phyloP scores from a whole-genome alignment of 2,329 filamentous ascomycete genomes.

The Macroventuria anomochaeta region DNA sequence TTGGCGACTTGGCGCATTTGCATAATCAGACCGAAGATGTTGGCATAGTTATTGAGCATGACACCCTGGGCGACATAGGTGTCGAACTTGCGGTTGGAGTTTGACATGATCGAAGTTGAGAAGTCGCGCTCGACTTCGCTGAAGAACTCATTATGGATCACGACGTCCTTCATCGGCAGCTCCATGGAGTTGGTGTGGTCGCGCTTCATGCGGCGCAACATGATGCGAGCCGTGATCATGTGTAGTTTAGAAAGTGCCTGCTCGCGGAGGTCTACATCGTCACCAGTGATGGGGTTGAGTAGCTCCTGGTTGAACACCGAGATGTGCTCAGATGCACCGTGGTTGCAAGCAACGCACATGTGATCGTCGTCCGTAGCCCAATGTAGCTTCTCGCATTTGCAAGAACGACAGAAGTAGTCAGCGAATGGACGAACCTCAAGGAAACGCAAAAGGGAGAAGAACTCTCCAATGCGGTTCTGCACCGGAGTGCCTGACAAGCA shows the following conservation, averaged over 20 bases:
- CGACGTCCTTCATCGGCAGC: slow-evolving; percentile 90
- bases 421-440: slow-evolving; percentile 87
- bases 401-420: slow-evolving; percentile 91
- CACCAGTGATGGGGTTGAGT: slow-evolving; percentile 73
- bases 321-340: slow-evolving; percentile 69
- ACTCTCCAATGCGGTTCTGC: slow-evolving; percentile 96
- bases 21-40: slow-evolving; percentile 99
- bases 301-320: slow-evolving; percentile 95
- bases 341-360: slow-evolving; percentile 73
- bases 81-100: slow-evolving; percentile 85
- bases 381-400: slow-evolving; percentile 78
- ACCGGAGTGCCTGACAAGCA: slow-evolving; percentile 94
- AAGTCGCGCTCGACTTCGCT: slow-evolving; percentile 96
- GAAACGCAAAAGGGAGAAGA: slow-evolving; percentile 93
- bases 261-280: slow-evolving; percentile 62
- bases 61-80: slow-evolving; percentile 95
- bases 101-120: slow-evolving; percentile 93
- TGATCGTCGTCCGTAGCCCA: slow-evolving; percentile 80
- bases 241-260: slow-evolving; percentile 82
- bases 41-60: slow-evolving; percentile 87
- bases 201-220: slow-evolving; percentile 93
- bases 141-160: slow-evolving; percentile 94
- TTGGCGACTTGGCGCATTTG: slow-evolving; percentile 98
- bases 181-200: slow-evolving; percentile 96
- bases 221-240: slow-evolving; percentile 88